Percentiles rank a stretch among this genome's conserved stretches.
These are phyloP conservation scores for Flaveria linearis DNA, from an alignment of 129 eudicot genomes.

Conservation along the genomic window DNA sequence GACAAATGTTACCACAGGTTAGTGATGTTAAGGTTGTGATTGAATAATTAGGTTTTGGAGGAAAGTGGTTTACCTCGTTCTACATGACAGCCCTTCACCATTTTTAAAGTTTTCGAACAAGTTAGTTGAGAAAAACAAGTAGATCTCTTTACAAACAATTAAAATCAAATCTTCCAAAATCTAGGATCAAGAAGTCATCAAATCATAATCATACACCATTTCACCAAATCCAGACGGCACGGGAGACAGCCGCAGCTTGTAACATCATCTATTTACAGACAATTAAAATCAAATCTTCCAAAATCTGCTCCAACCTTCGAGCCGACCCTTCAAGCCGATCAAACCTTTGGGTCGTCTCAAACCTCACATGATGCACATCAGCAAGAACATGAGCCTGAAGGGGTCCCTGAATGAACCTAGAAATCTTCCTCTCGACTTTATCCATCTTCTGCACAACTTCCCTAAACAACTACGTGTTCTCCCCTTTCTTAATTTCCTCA, in stretches of 20 bases:
- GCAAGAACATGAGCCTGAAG: slow-evolving; percentile 85
- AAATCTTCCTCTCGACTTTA: slow-evolving; percentile 63
- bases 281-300: too few species aligned
- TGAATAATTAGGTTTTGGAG: too few species aligned
- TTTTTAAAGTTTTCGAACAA: too few species aligned
- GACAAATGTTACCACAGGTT: too few species aligned
- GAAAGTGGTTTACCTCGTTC: too few species aligned
- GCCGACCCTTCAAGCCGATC: slow-evolving; percentile 57
- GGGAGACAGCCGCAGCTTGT: too few species aligned
- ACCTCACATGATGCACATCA: slow-evolving; percentile 84
- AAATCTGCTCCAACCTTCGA: slow-evolving; percentile 58
- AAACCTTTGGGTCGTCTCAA: slow-evolving; percentile 61
- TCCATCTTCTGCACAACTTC: too few species aligned
- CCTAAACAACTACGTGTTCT: too few species aligned
- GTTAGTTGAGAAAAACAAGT: not conserved
- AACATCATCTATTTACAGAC: not conserved
- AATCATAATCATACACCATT: slow-evolving; percentile 8
- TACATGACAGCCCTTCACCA: too few species aligned
- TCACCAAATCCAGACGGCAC: not conserved
- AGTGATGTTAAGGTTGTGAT: too few species aligned
- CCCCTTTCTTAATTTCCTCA: too few species aligned
- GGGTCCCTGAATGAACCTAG: slow-evolving; percentile 56
- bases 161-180: slow-evolving; percentile 12
- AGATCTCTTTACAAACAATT: not conserved
- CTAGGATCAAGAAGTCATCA: slow-evolving; percentile 1